Percentiles rank a stretch among this genome's conserved stretches.
phyloP scores from a whole-genome alignment of 148 eudicot genomes.

The Polygonum maritimum region DNA sequence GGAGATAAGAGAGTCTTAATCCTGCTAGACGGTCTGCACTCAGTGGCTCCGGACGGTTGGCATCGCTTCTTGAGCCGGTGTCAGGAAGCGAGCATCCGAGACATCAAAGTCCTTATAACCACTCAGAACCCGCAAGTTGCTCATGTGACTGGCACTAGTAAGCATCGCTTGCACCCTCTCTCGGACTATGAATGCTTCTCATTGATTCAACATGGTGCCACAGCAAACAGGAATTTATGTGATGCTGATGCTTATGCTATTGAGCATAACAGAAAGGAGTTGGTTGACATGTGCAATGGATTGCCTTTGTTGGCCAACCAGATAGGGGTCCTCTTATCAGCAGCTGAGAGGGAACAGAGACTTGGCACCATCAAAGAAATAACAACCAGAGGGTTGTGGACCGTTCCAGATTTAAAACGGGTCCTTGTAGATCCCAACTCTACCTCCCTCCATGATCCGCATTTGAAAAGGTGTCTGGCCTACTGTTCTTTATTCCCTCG shows the following conservation, averaged over 20 bases:
- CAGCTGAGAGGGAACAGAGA: no score
- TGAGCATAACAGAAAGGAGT: not conserved
- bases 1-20: not conserved
- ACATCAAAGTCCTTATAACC: not conserved
- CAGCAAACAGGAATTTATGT: not conserved
- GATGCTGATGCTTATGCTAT: not conserved
- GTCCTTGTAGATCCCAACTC: not conserved
- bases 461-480: not conserved
- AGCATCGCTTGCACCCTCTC: not conserved
- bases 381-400: not conserved
- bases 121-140: not conserved
- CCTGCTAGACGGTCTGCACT: not conserved
- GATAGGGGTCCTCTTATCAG: not conserved
- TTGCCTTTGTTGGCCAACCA: not conserved
- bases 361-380: no score
- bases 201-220: not conserved
- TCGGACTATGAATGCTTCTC: not conserved
- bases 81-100: not conserved
- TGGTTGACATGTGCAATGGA: not conserved
- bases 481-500: slow-evolving; percentile 1
- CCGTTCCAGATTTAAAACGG: not conserved
- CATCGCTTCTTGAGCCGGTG: not conserved
- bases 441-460: not conserved
- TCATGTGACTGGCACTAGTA: not conserved
- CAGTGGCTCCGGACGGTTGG: not conserved